phyloP scores from a whole-genome alignment of 192 early-diverging fungal genomes.

The Linnemannia hyalina region DNA sequence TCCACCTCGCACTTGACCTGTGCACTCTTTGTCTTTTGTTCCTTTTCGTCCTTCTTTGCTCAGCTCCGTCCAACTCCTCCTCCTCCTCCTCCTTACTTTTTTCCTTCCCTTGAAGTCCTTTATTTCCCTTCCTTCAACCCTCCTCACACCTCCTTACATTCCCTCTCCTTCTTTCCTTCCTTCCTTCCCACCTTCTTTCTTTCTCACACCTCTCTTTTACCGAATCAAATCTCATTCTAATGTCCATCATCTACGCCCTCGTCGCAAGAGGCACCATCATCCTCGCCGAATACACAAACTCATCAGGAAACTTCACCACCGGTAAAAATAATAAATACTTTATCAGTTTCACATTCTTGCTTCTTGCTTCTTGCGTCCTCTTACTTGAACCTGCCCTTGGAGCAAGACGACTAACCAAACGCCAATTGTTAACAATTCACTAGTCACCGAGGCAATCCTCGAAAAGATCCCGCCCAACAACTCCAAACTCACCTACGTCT shows the following conservation, averaged over 20 bases:
- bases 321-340: conserved; percentile 43
- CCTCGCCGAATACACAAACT: conserved; percentile 87
- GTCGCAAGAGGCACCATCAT: conserved; percentile 83
- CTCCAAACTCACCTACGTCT: conserved; percentile 92
- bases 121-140: not conserved
- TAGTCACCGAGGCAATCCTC: conserved; percentile 88
- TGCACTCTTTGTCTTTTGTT: not conserved
- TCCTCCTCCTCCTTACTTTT: not conserved
- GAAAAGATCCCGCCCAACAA: conserved; percentile 92
- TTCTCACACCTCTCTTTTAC: not conserved
- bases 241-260: conserved; percentile 86
- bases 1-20: too few relatives aligned
- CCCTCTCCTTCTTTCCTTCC: too few relatives aligned
- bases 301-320: conserved; percentile 85
- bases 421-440: not conserved
- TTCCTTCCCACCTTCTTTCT: not conserved
- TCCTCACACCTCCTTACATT: not conserved
- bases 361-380: not conserved
- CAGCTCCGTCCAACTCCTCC: not conserved
- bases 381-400: not conserved
- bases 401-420: not conserved
- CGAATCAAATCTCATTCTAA: conserved; percentile 14
- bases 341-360: not conserved
- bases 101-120: not conserved
- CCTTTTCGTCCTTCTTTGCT: not conserved